A percentile compares a stretch with the other conserved stretches of the same genome.
phyloP scores from a whole-genome alignment of 1,139 yeast genomes.

The Kodamaea plutei region DNA sequence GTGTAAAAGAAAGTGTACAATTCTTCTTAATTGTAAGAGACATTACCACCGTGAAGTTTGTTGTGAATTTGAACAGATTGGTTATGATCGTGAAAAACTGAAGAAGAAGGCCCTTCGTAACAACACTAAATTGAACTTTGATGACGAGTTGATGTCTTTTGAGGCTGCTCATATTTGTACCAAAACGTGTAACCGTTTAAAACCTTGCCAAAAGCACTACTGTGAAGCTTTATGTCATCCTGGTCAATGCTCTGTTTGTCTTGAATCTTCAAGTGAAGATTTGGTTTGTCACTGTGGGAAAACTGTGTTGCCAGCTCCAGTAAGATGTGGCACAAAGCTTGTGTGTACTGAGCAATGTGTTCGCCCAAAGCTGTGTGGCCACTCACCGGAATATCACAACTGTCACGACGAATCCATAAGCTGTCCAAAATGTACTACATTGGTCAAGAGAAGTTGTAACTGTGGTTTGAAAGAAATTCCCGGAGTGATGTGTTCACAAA shows the following conservation, averaged over 20 bases:
- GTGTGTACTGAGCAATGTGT: conserved; percentile 74
- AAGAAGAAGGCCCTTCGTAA: conserved; percentile 49
- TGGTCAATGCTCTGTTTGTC: conserved; percentile 81
- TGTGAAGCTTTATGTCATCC: conserved; percentile 78
- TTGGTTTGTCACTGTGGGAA: conserved; percentile 81
- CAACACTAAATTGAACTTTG: conserved; percentile 30
- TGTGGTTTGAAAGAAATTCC: conserved; percentile 64
- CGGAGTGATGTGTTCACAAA: conserved; percentile 70
- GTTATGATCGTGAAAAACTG: conserved; percentile 57
- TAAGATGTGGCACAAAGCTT: conserved; percentile 75
- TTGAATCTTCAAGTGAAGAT: conserved; percentile 80
- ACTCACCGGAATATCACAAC: conserved; percentile 62
- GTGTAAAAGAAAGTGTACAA: conserved; percentile 75
- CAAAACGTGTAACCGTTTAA: conserved; percentile 58
- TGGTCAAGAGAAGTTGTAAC: conserved; percentile 61
- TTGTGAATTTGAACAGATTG: conserved; percentile 64
- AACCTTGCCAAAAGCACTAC: conserved; percentile 69
- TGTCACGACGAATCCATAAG: conserved; percentile 63
- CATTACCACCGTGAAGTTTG: conserved; percentile 72
- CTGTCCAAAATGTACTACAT: conserved; percentile 77
- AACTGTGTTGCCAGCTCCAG: conserved; percentile 79
- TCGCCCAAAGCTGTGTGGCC: conserved; percentile 68
- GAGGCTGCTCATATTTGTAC: conserved; percentile 82
- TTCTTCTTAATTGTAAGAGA: conserved; percentile 72
- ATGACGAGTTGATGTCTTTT: conserved; percentile 52